A percentile compares a stretch with the other conserved stretches of the same genome.
These are phyloP conservation scores for Xylariaceae sp. DNA, from an alignment of 2,329 filamentous ascomycete genomes.

Conservation along the genomic window DNA sequence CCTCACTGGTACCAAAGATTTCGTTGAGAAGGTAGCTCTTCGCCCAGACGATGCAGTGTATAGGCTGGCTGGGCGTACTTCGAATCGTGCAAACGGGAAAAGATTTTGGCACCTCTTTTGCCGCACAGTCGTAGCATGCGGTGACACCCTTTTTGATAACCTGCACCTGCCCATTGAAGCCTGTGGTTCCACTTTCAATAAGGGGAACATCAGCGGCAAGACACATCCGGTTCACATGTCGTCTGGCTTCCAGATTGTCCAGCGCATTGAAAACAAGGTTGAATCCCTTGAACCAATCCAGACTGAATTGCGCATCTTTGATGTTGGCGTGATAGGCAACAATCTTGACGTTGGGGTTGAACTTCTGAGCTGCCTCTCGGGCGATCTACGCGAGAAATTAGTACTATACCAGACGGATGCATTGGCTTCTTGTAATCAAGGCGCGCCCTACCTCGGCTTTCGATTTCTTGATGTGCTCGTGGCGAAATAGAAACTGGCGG, in stretches of 20 bases:
- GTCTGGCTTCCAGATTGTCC: conserved; percentile 87
- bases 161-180: conserved; percentile 96
- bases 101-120: conserved; percentile 84
- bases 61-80: conserved; percentile 91
- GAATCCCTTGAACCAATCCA: conserved; percentile 83
- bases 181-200: conserved; percentile 94
- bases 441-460: conserved; percentile 71
- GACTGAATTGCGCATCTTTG: conserved; percentile 79
- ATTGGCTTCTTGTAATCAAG: conserved; percentile 11
- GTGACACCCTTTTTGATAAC: conserved; percentile 89
- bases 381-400: conserved; percentile 59
- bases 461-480: conserved; percentile 96
- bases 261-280: conserved; percentile 91
- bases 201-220: conserved; percentile 83
- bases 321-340: conserved; percentile 92
- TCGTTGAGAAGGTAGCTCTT: conserved; percentile 96
- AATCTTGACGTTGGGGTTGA: conserved; percentile 84
- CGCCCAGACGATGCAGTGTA: conserved; percentile 98
- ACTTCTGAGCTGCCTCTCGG: conserved; percentile 82
- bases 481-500: conserved; percentile 91
- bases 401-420: conserved; percentile 15
- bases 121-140: conserved; percentile 92
- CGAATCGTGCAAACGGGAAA: conserved; percentile 97
- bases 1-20: conserved; percentile 87
- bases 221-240: conserved; percentile 98